These are phyloP conservation scores for Sabuloglossum arenarium DNA, from an alignment of 495 filamentous ascomycete genomes.

Conservation along the genomic window DNA sequence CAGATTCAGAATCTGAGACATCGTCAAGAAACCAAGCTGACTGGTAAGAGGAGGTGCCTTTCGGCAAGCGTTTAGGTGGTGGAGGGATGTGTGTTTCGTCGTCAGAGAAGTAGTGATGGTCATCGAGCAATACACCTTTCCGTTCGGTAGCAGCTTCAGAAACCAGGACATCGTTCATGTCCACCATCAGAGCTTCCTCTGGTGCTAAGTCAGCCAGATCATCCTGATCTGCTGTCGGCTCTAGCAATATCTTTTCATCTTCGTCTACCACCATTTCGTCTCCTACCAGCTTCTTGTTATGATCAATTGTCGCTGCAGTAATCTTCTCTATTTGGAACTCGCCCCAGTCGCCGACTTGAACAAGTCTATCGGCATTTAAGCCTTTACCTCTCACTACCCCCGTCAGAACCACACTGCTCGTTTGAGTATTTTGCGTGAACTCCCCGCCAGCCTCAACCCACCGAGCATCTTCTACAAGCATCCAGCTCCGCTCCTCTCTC, in stretches of 20 bases:
- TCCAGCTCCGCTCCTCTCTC: conserved; percentile 88
- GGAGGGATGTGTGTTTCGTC: conserved; percentile 45
- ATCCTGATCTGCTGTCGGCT: conserved; percentile 58
- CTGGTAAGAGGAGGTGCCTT: conserved; percentile 85
- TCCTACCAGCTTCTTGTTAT: conserved; percentile 30
- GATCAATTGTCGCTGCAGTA: conserved; percentile 39
- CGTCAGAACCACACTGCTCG: conserved; percentile 47
- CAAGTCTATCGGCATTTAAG: conserved; percentile 70
- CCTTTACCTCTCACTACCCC: conserved; percentile 74
- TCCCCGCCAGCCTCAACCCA: conserved; percentile 35
- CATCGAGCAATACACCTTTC: conserved; percentile 77
- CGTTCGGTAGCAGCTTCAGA: conserved; percentile 33
- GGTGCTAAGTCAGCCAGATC: conserved; percentile 67
- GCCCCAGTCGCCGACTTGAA: conserved; percentile 86
- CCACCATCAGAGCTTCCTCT: conserved; percentile 58
- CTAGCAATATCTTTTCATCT: conserved; percentile 34
- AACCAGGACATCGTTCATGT: conserved; percentile 32
- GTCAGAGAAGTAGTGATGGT: conserved; percentile 96
- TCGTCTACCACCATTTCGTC: conserved; percentile 53
- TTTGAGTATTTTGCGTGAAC: conserved; percentile 12
- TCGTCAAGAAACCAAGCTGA: conserved; percentile 82
- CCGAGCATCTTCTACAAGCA: conserved; percentile 65
- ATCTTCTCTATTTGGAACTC: conserved; percentile 88
- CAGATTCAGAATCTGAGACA: conserved; percentile 70
- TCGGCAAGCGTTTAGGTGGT: conserved; percentile 55